Evolutionary conservation across 1,139 yeast species (phyloP).

Genomic region (Suhomyces guaymorum): DNA sequence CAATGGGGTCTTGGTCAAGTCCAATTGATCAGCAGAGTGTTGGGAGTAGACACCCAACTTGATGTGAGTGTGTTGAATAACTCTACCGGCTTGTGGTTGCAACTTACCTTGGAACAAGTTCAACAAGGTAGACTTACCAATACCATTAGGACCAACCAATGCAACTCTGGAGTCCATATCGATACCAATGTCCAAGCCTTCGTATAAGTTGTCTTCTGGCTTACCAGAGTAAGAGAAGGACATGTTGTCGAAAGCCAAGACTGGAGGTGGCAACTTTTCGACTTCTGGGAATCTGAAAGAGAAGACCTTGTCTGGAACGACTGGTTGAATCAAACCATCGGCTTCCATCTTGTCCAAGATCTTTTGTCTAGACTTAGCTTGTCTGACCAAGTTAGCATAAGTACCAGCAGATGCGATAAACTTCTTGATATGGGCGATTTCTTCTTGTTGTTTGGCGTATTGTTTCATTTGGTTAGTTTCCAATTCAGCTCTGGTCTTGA

Average conservation of each 20-base stretch:
- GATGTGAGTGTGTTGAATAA: slow-evolving; percentile 94
- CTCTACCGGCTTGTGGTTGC: slow-evolving; percentile 89
- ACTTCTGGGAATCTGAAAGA: slow-evolving; percentile 93
- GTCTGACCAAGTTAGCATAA: slow-evolving; percentile 96
- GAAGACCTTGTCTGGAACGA: slow-evolving; percentile 88
- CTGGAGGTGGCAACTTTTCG: slow-evolving; percentile 98
- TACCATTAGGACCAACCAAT: slow-evolving; percentile 98
- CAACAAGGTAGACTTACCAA: slow-evolving; percentile 94
- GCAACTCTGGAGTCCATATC: slow-evolving; percentile 99
- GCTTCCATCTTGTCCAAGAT: slow-evolving; percentile 99
- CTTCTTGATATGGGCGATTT: slow-evolving; percentile 96
- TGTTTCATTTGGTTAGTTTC: slow-evolving; percentile 99
- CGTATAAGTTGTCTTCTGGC: slow-evolving; percentile 84
- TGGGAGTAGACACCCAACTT: slow-evolving; percentile 98
- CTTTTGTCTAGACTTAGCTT: slow-evolving; percentile 99
- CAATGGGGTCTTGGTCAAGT: slow-evolving; percentile 88
- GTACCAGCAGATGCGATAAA: slow-evolving; percentile 99
- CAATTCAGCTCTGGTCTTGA: slow-evolving; percentile 89
- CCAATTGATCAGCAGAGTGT: slow-evolving; percentile 98
- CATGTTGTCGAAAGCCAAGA: slow-evolving; percentile 92
- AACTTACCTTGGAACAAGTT: slow-evolving; percentile 96
- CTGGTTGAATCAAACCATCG: slow-evolving; percentile 94
- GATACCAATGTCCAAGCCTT: slow-evolving; percentile 91
- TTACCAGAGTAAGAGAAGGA: slow-evolving; percentile 91
- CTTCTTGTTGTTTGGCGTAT: slow-evolving; percentile 96